phyloP scores from a whole-genome alignment of 1,139 yeast genomes.

The Candida glucosophila region DNA sequence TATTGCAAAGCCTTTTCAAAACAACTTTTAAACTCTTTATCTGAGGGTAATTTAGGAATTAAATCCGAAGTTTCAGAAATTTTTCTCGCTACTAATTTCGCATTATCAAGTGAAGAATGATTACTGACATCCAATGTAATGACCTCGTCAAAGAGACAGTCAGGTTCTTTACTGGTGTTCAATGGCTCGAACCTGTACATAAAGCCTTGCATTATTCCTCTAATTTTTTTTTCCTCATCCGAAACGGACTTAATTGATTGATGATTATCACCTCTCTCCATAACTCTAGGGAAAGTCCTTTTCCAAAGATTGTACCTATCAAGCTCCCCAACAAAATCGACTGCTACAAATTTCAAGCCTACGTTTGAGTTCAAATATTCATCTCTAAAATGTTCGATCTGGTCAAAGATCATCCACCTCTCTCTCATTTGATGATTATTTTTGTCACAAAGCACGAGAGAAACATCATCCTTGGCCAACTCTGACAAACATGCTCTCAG shows the following conservation, averaged over 20 bases:
- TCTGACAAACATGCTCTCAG: constrained; percentile 41
- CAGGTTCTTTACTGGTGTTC: constrained; percentile 43
- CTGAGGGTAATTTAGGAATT: constrained; percentile 41
- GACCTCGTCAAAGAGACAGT: constrained; percentile 54
- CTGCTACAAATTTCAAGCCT: constrained; percentile 46
- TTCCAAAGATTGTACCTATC: constrained; percentile 36
- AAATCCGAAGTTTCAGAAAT: constrained; percentile 17
- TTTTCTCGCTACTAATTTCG: constrained; percentile 31
- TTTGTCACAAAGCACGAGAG: constrained; percentile 68
- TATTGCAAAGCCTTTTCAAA: constrained; percentile 42
- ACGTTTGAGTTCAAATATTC: constrained; percentile 22
- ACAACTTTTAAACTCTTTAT: constrained; percentile 29
- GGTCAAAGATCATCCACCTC: constrained; percentile 56
- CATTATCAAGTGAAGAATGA: constrained; percentile 47
- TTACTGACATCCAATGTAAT: constrained; percentile 43
- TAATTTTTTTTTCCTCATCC: constrained; percentile 34
- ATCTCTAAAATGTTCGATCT: constrained; percentile 34
- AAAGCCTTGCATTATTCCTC: constrained; percentile 71
- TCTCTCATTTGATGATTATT: constrained; percentile 72
- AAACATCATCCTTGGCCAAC: constrained; percentile 13
- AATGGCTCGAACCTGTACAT: constrained; percentile 61
- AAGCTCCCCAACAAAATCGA: constrained; percentile 51
- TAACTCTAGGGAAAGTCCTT: constrained; percentile 53
- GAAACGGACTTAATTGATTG: constrained; percentile 61
- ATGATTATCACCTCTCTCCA: constrained; percentile 78